Conservation (phyloP, 1,284 basidiomycete genomes). For the Ustilago curta region DNA sequence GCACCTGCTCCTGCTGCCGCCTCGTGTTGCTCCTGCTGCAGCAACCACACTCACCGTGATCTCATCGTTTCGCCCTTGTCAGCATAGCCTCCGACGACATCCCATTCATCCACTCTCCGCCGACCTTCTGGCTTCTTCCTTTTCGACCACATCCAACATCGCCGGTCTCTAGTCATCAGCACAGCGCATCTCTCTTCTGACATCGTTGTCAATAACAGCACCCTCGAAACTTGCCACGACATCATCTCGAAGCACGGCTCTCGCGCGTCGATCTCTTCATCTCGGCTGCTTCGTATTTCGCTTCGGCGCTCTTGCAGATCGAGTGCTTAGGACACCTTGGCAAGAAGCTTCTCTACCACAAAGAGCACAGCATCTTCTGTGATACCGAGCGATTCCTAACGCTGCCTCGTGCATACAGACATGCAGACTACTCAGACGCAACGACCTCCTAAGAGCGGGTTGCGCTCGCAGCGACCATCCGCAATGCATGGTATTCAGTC, state of each 20-base stretch:
- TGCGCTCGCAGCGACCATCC: conserved; percentile 4
- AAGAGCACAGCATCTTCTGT: not conserved
- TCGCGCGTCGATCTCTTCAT: no score
- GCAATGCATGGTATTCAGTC: conserved; percentile 11
- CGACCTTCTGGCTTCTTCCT: conserved; percentile 1
- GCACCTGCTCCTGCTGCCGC: not conserved
- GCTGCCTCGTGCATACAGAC: not conserved
- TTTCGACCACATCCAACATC: conserved; percentile 2
- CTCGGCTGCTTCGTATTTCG: not conserved
- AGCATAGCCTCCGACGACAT: conserved; percentile 23
- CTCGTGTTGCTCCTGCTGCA: conserved; percentile 5
- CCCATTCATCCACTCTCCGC: not conserved
- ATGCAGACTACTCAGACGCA: conserved; percentile 3
- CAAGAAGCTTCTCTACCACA: not conserved
- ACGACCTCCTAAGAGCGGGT: not conserved
- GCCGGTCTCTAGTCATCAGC: not conserved
- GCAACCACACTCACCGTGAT: conserved; percentile 15
- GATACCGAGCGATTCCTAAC: not conserved
- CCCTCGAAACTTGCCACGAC: no score
- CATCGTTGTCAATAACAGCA: not conserved
- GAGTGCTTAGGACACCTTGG: no score
- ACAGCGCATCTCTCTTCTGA: not conserved
- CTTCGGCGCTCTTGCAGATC: not conserved
- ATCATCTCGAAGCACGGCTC: no score
- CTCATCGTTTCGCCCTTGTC: conserved; percentile 20